Base-by-base conservation (phyloP, 495 filamentous ascomycete species). In the Corynascus novoguineensis region DNA sequence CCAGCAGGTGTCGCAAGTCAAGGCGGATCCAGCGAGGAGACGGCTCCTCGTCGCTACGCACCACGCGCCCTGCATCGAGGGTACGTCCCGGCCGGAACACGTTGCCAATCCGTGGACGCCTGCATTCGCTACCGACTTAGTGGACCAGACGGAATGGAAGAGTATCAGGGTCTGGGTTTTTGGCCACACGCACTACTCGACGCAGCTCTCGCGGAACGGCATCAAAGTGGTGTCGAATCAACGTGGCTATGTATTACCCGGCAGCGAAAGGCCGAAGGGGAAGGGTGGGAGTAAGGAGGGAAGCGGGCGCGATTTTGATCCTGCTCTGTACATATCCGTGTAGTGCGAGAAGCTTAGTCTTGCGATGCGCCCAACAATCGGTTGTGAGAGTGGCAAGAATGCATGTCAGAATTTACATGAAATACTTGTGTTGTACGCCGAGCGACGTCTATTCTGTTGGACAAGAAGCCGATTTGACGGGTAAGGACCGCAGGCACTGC, bases 1-100 rank as follows among this genome's bases (percentile, higher is more conserved):
- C 38, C 50, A 53, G 1, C 64, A 81, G 60, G 66, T 79, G 9
- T 34, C 64, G 6, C 59, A 59, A 1, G 61, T 53, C 45, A 37
- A 1, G n/a, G 10, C 29, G 19, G 12, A 12, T 10, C 17, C 5
- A 12, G 19, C 10, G 17, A 50, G 37, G 11, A 34, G 31, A 6
- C 47, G 47, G 3, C 29, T 50, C 14, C 47, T 50, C 12, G 37
- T 50, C 19, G 47, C 49, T 3, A 40, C 49, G 4, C 49, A 35
- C 34, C 34, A 51, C 34, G 49, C 34, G 21, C 49, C 49, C 3
- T 51, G 49, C 19, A 21, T 51, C 11, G 22, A 51, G 22, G 21
- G 49, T 0, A 38, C 49, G 0, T 25, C 34, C 1, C 19, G 49
- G 21, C 49, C 32, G 11, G 49, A 40, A 12, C 49, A 51, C 2